Evolutionary conservation across 805 yeast genomes (phyloP).

Genomic region (Yarrowia divulgata): DNA sequence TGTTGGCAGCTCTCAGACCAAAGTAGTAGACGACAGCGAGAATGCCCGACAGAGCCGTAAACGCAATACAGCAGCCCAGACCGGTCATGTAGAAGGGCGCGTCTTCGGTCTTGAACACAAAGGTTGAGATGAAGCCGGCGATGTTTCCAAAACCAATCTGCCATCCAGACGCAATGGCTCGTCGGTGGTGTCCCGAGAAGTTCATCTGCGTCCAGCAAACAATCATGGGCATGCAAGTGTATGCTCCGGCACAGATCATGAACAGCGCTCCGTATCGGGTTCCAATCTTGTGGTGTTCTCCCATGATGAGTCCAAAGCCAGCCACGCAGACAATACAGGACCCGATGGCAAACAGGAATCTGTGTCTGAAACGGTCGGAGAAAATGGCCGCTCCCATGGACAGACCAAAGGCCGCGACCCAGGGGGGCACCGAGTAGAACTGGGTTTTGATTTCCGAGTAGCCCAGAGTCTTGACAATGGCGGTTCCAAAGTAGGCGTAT

Average conservation of each 20-base stretch:
- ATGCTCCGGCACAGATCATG: slow-evolving; percentile 64
- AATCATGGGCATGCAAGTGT: slow-evolving; percentile 71
- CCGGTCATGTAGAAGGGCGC: slow-evolving; percentile 69
- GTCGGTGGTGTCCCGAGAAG: slow-evolving; percentile 67
- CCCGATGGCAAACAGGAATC: slow-evolving; percentile 47
- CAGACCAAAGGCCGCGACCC: slow-evolving; percentile 76
- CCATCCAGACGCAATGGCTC: slow-evolving; percentile 64
- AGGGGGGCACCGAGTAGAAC: slow-evolving; percentile 83
- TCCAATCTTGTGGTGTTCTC: slow-evolving; percentile 51
- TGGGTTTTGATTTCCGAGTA: slow-evolving; percentile 77
- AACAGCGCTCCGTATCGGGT: slow-evolving; percentile 71
- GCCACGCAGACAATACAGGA: slow-evolving; percentile 54
- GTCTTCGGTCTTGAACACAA: slow-evolving; percentile 60
- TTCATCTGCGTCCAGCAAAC: slow-evolving; percentile 73
- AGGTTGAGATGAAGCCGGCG: slow-evolving; percentile 73
- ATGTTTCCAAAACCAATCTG: slow-evolving; percentile 76
- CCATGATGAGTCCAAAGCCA: slow-evolving; percentile 66
- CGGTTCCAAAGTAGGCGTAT: slow-evolving; percentile 75
- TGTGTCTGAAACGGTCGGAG: slow-evolving; percentile 62
- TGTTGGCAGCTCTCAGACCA: slow-evolving; percentile 48
- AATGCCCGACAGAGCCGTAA: slow-evolving; percentile 55
- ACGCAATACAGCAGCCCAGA: slow-evolving; percentile 59
- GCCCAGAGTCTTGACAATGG: slow-evolving; percentile 67
- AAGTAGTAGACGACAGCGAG: slow-evolving; percentile 51
- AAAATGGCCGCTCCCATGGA: slow-evolving; percentile 66